Evolutionary conservation across 805 yeast genomes (phyloP), one percentile per base, ranked within the genome.

Genomic region (Metahyphopichia silvanorum): DNA sequence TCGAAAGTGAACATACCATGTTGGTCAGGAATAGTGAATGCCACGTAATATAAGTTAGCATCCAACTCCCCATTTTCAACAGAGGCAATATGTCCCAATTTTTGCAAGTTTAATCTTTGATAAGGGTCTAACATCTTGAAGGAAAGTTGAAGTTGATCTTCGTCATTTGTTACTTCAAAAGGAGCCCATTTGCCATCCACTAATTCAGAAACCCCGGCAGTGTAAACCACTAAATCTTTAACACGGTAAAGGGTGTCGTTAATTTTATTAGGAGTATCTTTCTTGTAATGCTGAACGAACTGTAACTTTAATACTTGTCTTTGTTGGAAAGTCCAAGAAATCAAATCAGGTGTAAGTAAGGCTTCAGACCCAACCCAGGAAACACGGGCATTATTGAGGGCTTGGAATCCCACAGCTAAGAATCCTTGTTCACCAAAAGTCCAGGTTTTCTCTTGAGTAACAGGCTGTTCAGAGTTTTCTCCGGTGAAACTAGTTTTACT

Each of bases 1-100:
- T 72, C 71, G 56, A 86, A 88, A 2, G 96, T 85, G 65, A 88
- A 93, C 75, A 93, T 84, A 36, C 99, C 99, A 60, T 93, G 96
- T 51, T 88, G 96, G 58, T 91, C 97, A 15, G 99, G 99, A 23
- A 87, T 61, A 29, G 71, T 72, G 60, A 93, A 87, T 32, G 66
- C 60, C 13, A 75, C 66, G 14, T 60, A 62, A 49, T 76, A 80
- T 13, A 65, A 54, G 29, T 55, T 63, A 24, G 71, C 50, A 49
- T 78, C 81, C n/a, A 71, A 58, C 4, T 47, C 51, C 9, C 62
- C 63, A 19, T 62, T 61, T 6, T 48, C 56, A 2, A 50, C 34
- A 3, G 65, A 56, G 4, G 63, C 44, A n/a, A 46, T 63, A 7
- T 60, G 56, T 7, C 67, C 67, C 27, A 66, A 52, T 18, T 72